These are phyloP conservation scores for Clonostachys solani DNA, from an alignment of 2,329 filamentous ascomycete genomes.

Conservation along the genomic window DNA sequence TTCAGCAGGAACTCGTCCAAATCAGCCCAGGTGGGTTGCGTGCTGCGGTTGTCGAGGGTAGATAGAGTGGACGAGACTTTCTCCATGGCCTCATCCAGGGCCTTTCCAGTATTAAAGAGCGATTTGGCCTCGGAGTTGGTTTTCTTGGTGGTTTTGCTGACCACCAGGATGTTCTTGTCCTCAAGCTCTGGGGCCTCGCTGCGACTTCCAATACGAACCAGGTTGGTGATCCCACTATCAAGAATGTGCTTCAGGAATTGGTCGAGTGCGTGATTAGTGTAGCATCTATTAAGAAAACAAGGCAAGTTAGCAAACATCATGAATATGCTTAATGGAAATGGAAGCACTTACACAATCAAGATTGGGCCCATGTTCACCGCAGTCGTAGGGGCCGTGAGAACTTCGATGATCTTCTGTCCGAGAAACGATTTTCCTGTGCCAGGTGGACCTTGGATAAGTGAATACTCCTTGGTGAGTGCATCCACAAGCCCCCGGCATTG, in stretches of 20 bases:
- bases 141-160: conserved; percentile 19
- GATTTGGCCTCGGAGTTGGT: conserved; percentile 32
- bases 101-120: conserved; percentile 10
- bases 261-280: conserved; percentile 46
- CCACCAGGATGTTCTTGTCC: conserved; percentile 40
- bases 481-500: conserved; percentile 47
- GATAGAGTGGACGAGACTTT: too few species aligned
- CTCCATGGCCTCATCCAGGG: not conserved
- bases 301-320: too few species aligned
- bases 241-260: conserved; percentile 58
- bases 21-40: too few species aligned
- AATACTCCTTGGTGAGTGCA: conserved; percentile 46
- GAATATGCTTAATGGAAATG: too few species aligned
- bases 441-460: conserved; percentile 66
- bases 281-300: conserved; percentile 22
- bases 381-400: conserved; percentile 38
- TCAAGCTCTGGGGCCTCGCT: conserved; percentile 50
- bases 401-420: conserved; percentile 54
- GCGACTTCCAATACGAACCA: conserved; percentile 59
- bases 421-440: conserved; percentile 66
- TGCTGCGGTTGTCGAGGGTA: too few species aligned
- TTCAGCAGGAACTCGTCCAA: too few species aligned
- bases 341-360: conserved; percentile 27
- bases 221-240: conserved; percentile 35
- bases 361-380: conserved; percentile 40